Evolutionary conservation across 106 monocot genomes (phyloP).

Genomic region (Alisma plantagoaquatica): DNA sequence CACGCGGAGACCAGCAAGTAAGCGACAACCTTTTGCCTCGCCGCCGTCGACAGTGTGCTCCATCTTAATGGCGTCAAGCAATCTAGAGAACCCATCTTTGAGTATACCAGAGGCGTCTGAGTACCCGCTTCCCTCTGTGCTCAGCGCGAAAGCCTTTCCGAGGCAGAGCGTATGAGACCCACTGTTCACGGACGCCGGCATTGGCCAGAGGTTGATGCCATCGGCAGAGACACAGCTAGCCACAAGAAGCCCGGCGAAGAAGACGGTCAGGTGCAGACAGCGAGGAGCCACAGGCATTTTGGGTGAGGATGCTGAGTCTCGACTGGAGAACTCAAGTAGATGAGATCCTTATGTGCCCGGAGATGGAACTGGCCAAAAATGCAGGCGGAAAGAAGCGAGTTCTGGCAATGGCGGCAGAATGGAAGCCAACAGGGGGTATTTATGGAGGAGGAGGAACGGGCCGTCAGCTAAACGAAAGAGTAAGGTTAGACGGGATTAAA

Average conservation of each 20-base stretch:
- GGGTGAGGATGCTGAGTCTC: no score
- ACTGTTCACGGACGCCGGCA: conserved; percentile 44
- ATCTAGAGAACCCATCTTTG: conserved; percentile 54
- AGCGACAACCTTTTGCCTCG: conserved; percentile 8
- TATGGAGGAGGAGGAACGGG: no score
- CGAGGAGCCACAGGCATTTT: no score
- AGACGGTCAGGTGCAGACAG: no score
- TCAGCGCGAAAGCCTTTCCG: conserved; percentile 41
- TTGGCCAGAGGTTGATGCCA: conserved; percentile 70
- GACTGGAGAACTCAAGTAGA: no score
- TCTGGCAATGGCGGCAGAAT: no score
- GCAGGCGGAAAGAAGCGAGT: no score
- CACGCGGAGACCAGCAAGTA: conserved; percentile 45
- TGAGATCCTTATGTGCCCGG: no score
- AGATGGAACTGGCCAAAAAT: no score
- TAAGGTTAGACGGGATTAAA: no score
- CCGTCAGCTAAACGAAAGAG: no score
- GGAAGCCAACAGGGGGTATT: no score
- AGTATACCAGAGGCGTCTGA: conserved; percentile 42
- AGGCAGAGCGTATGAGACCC: conserved; percentile 36
- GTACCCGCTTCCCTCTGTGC: conserved; percentile 52
- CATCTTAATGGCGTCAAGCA: conserved; percentile 29
- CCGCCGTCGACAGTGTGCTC: conserved; percentile 25
- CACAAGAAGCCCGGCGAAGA: conserved; percentile 1
- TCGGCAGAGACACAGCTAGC: not conserved